These are phyloP conservation scores for Stemphylium beticola DNA, from an alignment of 2,329 filamentous ascomycete genomes.

Conservation along the genomic window DNA sequence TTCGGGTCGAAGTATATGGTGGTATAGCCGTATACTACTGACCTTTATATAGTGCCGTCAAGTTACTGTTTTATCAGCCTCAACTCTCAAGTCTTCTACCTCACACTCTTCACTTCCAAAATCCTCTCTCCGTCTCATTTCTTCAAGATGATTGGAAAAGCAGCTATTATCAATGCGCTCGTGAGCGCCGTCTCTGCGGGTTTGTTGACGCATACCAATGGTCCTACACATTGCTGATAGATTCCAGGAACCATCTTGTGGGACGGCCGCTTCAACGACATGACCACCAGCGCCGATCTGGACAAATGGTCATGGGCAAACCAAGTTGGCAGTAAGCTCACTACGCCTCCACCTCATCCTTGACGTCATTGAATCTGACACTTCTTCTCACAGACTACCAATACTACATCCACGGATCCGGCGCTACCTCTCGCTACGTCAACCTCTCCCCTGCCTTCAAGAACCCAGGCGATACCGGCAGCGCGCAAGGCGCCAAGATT, in stretches of 20 bases:
- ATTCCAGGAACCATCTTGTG: slow-evolving; percentile 60
- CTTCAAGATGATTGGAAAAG: slow-evolving; percentile 41
- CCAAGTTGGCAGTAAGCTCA: slow-evolving; percentile 67
- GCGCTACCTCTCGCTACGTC: slow-evolving; percentile 64
- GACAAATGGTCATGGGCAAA: slow-evolving; percentile 71
- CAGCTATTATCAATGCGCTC: slow-evolving; percentile 37
- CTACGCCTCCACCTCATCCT: slow-evolving; percentile 48
- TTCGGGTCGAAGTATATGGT: slow-evolving; percentile 6
- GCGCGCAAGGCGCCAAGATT: slow-evolving; percentile 70
- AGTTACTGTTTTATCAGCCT: background rate
- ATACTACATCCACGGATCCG: slow-evolving; percentile 75
- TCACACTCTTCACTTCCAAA: background rate
- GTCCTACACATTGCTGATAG: background rate
- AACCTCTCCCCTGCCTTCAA: slow-evolving; percentile 66
- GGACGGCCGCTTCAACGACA: slow-evolving; percentile 71
- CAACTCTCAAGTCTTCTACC: background rate
- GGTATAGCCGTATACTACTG: background rate
- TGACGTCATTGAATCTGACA: background rate
- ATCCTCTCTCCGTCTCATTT: background rate
- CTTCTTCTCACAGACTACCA: slow-evolving; percentile 1
- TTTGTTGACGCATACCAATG: slow-evolving; percentile 2
- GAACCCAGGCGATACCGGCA: slow-evolving; percentile 68
- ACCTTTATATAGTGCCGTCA: slow-evolving; percentile 28
- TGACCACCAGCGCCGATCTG: slow-evolving; percentile 61
- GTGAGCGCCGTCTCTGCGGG: slow-evolving; percentile 42